Evolutionary conservation across 306 rosid genomes (phyloP), one percentile per base, ranked within the genome.

Genomic region (Prunus mongolica): DNA sequence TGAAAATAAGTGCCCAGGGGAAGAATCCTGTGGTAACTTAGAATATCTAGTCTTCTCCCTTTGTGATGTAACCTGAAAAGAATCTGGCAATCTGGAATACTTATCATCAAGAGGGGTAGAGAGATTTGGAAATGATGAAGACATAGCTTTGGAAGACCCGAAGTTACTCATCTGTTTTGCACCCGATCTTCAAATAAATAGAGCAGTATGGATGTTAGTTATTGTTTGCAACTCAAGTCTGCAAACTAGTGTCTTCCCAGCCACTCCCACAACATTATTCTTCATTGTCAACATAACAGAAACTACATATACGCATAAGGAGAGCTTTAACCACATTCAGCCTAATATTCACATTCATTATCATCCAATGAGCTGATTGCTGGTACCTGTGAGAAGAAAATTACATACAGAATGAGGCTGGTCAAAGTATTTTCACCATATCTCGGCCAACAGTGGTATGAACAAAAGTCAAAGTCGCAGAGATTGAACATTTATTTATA

Each of bases 41-140:
- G 88, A 70, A 78, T 84, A 81, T 46, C 80, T 67, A 71, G 79
- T 60, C 45, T 71, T 70, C 69, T 81, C 89, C 69, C 88, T 72
- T 49, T 74, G 77, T 30, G 86, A 70, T 12, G 88, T 82, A 75
- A 76, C 76, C 76, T 84, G 92, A 86, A 83, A 86, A 74, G 91
- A 77, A 81, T 78, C 89, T 5, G 85, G 79, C 60, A 84, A 80
- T 63, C 73, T 85, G 73, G 87, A 80, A 65, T 82, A 79, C 73
- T 78, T 82, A 61, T 78, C 82, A 28, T 80, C 92, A 20, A 84
- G 6, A 22, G 77, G 71, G 79, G 63, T 75, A 46, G 84, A 81
- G 67, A 88, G 84, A 79, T 57, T 78, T 24, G 82, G 91, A 78
- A 77, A 86, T 76, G 95, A 87, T 69, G 91, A 79, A 50, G 87